Conservation (phyloP, 2,329 filamentous ascomycete genomes). For the Bipolaris oryzae region DNA sequence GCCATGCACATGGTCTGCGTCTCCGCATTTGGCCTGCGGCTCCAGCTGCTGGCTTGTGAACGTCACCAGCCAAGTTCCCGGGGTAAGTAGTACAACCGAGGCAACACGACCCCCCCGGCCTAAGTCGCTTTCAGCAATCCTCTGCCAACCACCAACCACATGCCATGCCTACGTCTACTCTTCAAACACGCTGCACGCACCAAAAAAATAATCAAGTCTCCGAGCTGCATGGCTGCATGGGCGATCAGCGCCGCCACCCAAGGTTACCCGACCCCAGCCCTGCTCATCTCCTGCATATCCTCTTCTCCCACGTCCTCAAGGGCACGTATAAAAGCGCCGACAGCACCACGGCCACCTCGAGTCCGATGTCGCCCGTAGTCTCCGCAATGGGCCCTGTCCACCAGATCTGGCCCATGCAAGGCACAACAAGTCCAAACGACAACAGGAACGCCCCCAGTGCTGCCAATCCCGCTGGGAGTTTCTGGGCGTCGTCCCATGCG, state of each 20-base stretch:
- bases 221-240: background rate
- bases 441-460: slow-evolving; percentile 48
- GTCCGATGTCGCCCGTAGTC: slow-evolving; percentile 68
- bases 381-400: slow-evolving; percentile 66
- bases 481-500: slow-evolving; percentile 49
- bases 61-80: slow-evolving; percentile 34
- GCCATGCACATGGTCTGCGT: slow-evolving; percentile 2
- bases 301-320: slow-evolving; percentile 50
- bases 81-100: slow-evolving; percentile 37
- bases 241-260: background rate
- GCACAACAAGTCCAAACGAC: slow-evolving; percentile 59
- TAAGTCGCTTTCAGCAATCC: slow-evolving; percentile 13
- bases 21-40: slow-evolving; percentile 37
- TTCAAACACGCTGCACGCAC: background rate
- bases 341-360: slow-evolving; percentile 65
- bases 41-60: slow-evolving; percentile 41
- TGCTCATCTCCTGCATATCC: slow-evolving; percentile 8
- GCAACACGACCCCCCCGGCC: slow-evolving; percentile 33
- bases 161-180: background rate
- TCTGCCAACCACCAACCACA: slow-evolving; percentile 15
- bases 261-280: background rate
- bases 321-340: slow-evolving; percentile 54
- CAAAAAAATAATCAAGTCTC: background rate
- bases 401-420: slow-evolving; percentile 67
- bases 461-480: slow-evolving; percentile 51